phyloP scores from a whole-genome alignment of 345 rosid species.

The Arabis hirsuta region DNA sequence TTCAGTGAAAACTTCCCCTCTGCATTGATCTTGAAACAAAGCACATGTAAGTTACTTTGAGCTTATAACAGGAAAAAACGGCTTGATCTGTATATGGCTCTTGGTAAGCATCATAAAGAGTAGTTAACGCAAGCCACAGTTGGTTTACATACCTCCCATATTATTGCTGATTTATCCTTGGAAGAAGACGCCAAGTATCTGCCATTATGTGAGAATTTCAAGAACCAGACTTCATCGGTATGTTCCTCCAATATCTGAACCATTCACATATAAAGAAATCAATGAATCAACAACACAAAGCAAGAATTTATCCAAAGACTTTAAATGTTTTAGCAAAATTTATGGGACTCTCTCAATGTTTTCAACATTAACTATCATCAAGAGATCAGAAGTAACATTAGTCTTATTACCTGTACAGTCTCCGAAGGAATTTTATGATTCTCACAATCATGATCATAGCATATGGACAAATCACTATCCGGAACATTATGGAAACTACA shows the following conservation, averaged over 20 bases:
- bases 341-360: conserved; percentile 5
- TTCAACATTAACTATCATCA: neutral
- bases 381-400: conserved; percentile 1
- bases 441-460: conserved; percentile 51
- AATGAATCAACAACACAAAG: neutral
- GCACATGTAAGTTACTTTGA: no score
- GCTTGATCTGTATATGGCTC: conserved; percentile 33
- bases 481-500: conserved; percentile 53
- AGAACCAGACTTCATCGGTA: conserved; percentile 65
- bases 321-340: neutral
- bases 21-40: neutral
- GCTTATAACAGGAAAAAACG: no score
- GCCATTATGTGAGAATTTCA: conserved; percentile 65
- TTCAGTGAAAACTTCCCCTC: conserved; percentile 45
- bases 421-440: conserved; percentile 52
- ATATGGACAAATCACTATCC: conserved; percentile 56
- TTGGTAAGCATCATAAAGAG: no score
- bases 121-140: no score
- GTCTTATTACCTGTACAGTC: conserved; percentile 57
- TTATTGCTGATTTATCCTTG: conserved; percentile 52
- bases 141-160: conserved; percentile 60
- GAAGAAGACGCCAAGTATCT: conserved; percentile 70
- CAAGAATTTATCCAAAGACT: neutral
- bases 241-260: conserved; percentile 56
- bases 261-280: conserved; percentile 27